Evolutionary conservation across 768 basidiomycete species (phyloP), one percentile per base, ranked within the genome.

Genomic region (Astraeus odoratus): DNA sequence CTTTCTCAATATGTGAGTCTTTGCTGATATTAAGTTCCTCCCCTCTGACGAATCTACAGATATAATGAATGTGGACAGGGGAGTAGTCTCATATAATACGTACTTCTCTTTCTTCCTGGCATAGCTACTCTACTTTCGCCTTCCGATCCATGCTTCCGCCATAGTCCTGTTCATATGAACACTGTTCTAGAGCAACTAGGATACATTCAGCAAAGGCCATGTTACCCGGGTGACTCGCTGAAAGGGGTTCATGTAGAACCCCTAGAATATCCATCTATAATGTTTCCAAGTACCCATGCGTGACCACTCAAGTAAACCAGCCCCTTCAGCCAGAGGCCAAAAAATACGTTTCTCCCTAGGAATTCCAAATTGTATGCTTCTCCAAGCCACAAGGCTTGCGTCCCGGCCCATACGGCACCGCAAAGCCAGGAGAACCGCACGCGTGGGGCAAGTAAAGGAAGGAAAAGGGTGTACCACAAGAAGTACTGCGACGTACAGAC

Each of bases 401-500:
- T 77, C 0, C 74, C 79, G 0, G 78, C 68, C 95, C 95, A 99
- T 2, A 82, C 67, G 1, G 55, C 67, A 1, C 75, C 39, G 39
- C 76, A 74, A 5, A 62, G 48, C 15, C 65, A 62, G 1, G 80
- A 70, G 36, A 90, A 70, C 1, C 67, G 62, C 0, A 96, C 64
- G 3, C 67, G 72, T 0, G 91, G 86, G 3, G 92, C 73, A 19
- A 95, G 69, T 3, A 92, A 74, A 0, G 95, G 93, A 0, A 98
- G 65, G 49, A 98, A 78, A 40, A 92, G 78, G 12, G 91, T 78
- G 60, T 93, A 97, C 96, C 96, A 99, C 30, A 95, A 72, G 67
- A 98, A 99, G 64, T 99, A 99, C 87, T 98, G 65, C 0, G 93
- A 96, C 0, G 96, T 99, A 75, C 94, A 96, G 41, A 99, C 96